Evolutionary conservation across 2,329 filamentous ascomycete genomes (phyloP), one percentile per base, ranked within the genome.

Genomic region (Trichoderma lentiforme): DNA sequence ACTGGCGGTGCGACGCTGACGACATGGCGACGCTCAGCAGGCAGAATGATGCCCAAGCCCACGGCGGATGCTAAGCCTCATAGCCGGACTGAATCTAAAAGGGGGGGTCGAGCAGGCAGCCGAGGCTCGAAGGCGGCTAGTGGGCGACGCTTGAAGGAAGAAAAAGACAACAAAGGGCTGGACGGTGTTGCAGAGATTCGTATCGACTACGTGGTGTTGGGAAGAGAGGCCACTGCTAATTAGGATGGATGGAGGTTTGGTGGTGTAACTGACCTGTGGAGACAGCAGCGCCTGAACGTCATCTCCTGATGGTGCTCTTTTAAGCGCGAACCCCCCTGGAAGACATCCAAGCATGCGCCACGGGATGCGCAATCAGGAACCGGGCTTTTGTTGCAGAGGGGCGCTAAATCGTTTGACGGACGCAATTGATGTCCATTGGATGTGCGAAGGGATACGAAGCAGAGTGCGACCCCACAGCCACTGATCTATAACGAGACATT

Each of bases 1-100:
- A 86, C 74, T 82, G 82, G 47, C 82, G 82, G 34, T 83, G 85
- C 75, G 86, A 87, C 60, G 82, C 82, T 74, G 84, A 83, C 77
- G 86, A 89, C 86, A 88, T 88, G 79, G 65, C 64, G 73, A 72
- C 68, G 74, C 75, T 77, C 74, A 77, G 73, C 75, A 76, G 77
- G 78, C 77, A 71, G 77, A 74, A 75, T 76, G 76, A 75, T 80
- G 78, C 76, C 79, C 76, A 75, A 76, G 70, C 67, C 73, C 67
- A 73, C 63, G 74, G 66, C 73, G 74, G 69, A 75, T 74, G 75
- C 76, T 73, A 75, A 74, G 77, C 76, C 73, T 78, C 79, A 80
- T 80, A 76, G 74, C 67, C 77, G 74, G 72, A 56, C 71, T 39
- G 43, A 56, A 61, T 11, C 36, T 67, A 63, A 36, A 36, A 36